Evolutionary conservation across 2,329 filamentous ascomycete species (phyloP).

Genomic region (Exutisphaerella laricina): DNA sequence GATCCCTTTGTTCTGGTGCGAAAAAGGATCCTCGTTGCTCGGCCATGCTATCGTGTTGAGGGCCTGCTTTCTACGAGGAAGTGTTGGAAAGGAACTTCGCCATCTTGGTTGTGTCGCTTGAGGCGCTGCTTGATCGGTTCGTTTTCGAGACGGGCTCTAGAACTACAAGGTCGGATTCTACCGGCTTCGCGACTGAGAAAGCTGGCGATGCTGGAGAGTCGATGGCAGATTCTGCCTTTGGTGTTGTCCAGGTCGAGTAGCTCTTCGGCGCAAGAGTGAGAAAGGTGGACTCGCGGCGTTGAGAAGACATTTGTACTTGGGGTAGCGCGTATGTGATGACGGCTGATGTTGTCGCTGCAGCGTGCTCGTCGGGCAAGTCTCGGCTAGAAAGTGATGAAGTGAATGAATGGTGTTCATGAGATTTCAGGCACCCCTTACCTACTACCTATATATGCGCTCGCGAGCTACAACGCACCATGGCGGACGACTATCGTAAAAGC

Average conservation of each 20-base stretch:
- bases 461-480: neutral
- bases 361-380: too few species aligned
- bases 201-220: neutral
- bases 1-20: too few species aligned
- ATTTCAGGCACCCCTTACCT: too few species aligned
- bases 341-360: too few species aligned
- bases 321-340: too few species aligned
- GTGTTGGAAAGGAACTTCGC: constrained; percentile 13
- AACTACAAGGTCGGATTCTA: neutral
- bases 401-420: too few species aligned
- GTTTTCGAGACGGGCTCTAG: constrained; percentile 16
- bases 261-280: constrained; percentile 18
- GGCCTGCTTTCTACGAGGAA: constrained; percentile 10
- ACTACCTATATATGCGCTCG: constrained; percentile 9
- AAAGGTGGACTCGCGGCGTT: constrained; percentile 18
- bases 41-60: too few species aligned
- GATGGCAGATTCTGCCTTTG: constrained; percentile 10
- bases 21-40: too few species aligned
- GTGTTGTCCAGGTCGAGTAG: constrained; percentile 15
- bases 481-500: neutral
- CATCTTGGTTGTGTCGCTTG: constrained; percentile 8
- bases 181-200: constrained; percentile 2
- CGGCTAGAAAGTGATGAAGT: too few species aligned
- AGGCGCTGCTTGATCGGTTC: constrained; percentile 17
- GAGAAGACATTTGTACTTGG: constrained; percentile 13